A percentile compares a stretch with the other conserved stretches of the same genome.
These are phyloP conservation scores for Penicillium subrubescens DNA, from an alignment of 495 filamentous ascomycete genomes.

Conservation along the genomic window DNA sequence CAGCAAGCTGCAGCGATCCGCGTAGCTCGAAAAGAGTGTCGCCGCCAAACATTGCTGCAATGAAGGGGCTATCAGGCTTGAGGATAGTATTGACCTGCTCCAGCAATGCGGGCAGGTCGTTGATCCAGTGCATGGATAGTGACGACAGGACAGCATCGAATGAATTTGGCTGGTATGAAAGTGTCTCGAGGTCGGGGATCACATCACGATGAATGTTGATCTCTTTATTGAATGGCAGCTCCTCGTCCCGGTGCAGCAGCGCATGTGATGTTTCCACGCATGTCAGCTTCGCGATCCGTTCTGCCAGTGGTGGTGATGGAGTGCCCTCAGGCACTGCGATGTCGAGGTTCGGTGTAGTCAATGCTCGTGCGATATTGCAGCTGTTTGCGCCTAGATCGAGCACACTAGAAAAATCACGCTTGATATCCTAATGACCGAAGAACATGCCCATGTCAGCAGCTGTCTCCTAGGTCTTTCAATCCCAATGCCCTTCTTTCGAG, in stretches of 20 bases:
- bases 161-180: constrained; percentile 74
- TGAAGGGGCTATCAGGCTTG: constrained; percentile 88
- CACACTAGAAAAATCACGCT: constrained; percentile 77
- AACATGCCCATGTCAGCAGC: constrained; percentile 12
- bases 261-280: constrained; percentile 78
- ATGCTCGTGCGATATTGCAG: constrained; percentile 85
- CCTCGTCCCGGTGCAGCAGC: constrained; percentile 80
- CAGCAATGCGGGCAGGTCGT: constrained; percentile 85
- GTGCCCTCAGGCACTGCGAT: constrained; percentile 44
- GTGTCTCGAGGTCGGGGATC: constrained; percentile 64
- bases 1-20: constrained; percentile 89
- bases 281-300: constrained; percentile 68
- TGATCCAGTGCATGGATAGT: constrained; percentile 94
- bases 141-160: constrained; percentile 91
- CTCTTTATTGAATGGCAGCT: constrained; percentile 71
- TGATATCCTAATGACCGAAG: constrained; percentile 69
- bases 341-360: constrained; percentile 69
- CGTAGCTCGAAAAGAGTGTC: constrained; percentile 94
- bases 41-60: constrained; percentile 94
- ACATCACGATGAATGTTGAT: constrained; percentile 72
- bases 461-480: background rate
- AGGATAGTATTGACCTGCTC: constrained; percentile 78
- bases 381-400: constrained; percentile 96
- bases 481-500: constrained; percentile 3
- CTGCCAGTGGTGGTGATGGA: constrained; percentile 62